Percentiles rank a stretch among this genome's conserved stretches.
These are phyloP conservation scores for Meyerozyma guilliermondii DNA, from an alignment of 1,139 yeast species.

Conservation along the genomic window DNA sequence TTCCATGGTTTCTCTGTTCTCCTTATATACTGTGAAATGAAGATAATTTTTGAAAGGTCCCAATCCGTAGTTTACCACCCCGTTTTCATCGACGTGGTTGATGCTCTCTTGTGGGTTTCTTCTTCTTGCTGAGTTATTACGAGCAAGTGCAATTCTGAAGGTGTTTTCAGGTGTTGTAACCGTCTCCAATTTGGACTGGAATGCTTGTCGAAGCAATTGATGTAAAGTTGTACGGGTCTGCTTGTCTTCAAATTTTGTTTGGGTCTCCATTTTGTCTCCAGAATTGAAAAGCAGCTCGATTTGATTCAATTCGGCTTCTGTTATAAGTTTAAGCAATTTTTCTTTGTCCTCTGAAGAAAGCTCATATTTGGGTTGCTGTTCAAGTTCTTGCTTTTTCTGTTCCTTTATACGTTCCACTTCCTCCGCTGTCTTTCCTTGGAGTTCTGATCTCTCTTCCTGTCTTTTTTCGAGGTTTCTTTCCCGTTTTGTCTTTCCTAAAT, in stretches of 20 bases:
- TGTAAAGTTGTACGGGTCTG: conserved; percentile 71
- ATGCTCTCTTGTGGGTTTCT: conserved; percentile 39
- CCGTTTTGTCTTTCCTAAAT: conserved; percentile 43
- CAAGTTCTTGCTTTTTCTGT: conserved; percentile 21
- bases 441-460: conserved; percentile 33
- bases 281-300: conserved; percentile 52
- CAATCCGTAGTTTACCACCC: conserved; percentile 49
- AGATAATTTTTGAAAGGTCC: conserved; percentile 67
- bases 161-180: conserved; percentile 67
- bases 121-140: conserved; percentile 24
- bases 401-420: conserved; percentile 29
- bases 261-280: conserved; percentile 59
- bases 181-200: conserved; percentile 72
- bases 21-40: conserved; percentile 82
- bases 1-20: conserved; percentile 97
- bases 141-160: conserved; percentile 52
- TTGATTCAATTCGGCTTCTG: conserved; percentile 52
- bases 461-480: conserved; percentile 47
- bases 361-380: conserved; percentile 34
- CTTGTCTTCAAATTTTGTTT: conserved; percentile 59
- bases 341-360: conserved; percentile 41
- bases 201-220: conserved; percentile 67
- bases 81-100: conserved; percentile 46
- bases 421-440: conserved; percentile 31
- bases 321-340: conserved; percentile 49